These are phyloP conservation scores for Aspergillus fumigatus DNA, from an alignment of 2,329 filamentous ascomycete genomes.

Conservation along the genomic window DNA sequence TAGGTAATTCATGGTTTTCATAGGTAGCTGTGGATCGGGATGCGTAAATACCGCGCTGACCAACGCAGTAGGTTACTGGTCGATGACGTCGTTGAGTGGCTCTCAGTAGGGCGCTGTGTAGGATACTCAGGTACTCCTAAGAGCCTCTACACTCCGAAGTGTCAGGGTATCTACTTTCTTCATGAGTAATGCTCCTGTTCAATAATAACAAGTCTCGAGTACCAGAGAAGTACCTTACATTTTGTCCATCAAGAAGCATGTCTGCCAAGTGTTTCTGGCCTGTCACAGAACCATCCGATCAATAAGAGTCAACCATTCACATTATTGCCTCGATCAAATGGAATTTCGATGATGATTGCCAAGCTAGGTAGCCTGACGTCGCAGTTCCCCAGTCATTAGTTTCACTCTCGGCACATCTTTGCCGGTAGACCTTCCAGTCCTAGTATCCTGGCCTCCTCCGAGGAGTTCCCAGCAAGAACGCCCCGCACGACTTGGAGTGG, in stretches of 20 bases:
- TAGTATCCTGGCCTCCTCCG: background rate
- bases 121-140: background rate
- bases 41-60: background rate
- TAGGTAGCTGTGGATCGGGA: background rate
- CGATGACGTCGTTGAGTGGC: background rate
- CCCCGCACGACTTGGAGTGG: background rate
- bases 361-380: background rate
- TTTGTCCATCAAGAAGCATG: background rate
- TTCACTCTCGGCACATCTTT: slow-evolving; percentile 2
- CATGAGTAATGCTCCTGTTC: background rate
- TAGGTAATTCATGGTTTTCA: background rate
- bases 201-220: background rate
- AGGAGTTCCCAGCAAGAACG: background rate
- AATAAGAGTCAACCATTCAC: background rate
- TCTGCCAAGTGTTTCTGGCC: background rate
- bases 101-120: background rate
- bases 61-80: background rate
- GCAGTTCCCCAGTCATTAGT: background rate
- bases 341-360: background rate
- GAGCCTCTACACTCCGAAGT: background rate
- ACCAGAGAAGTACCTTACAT: background rate
- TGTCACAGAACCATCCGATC: background rate
- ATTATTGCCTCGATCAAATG: background rate
- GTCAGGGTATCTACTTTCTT: background rate
- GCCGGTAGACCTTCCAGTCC: slow-evolving; percentile 1